A percentile compares a stretch with the other conserved stretches of the same genome.
phyloP scores from a whole-genome alignment of 2,329 filamentous ascomycete species.

The Penicillium freii region DNA sequence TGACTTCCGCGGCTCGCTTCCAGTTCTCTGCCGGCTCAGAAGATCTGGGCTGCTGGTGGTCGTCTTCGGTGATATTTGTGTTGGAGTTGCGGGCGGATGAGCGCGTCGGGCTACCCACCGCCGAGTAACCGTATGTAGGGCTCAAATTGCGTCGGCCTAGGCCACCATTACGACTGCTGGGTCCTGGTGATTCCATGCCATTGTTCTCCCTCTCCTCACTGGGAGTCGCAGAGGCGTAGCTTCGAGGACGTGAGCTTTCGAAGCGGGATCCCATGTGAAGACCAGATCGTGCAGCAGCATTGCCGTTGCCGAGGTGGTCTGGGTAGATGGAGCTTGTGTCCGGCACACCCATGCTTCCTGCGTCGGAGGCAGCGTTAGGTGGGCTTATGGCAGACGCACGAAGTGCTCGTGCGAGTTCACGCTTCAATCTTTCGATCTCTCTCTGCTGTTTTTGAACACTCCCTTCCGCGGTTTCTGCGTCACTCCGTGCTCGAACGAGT shows the following conservation, averaged over 20 bases:
- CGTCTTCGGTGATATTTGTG: conserved; percentile 38
- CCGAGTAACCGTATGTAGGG: conserved; percentile 42
- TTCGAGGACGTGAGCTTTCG: conserved; percentile 42
- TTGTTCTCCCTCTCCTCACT: conserved; percentile 73
- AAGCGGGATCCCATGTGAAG: conserved; percentile 42
- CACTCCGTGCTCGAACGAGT: conserved; percentile 83
- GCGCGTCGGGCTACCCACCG: conserved; percentile 40
- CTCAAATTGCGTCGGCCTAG: conserved; percentile 45
- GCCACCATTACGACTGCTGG: conserved; percentile 32
- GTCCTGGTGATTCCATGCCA: conserved; percentile 39
- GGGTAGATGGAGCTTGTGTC: conserved; percentile 51
- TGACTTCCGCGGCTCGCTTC: conserved; percentile 96
- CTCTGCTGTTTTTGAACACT: conserved; percentile 78
- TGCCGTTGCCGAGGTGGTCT: conserved; percentile 33
- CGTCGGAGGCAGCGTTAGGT: conserved; percentile 46
- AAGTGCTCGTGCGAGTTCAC: conserved; percentile 62
- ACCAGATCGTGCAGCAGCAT: conserved; percentile 30
- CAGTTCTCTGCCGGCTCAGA: conserved; percentile 78
- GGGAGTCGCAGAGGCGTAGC: conserved; percentile 53
- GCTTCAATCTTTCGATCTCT: conserved; percentile 90
- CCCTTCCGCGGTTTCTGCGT: conserved; percentile 84
- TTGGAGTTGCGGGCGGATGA: conserved; percentile 34
- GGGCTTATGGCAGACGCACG: conserved; percentile 42
- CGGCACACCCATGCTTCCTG: conserved; percentile 51
- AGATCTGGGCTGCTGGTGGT: conserved; percentile 33